A percentile compares a stretch with the other conserved stretches of the same genome.
These are phyloP conservation scores for Aspergillus ostianus DNA, from an alignment of 495 filamentous ascomycete species.

Conservation along the genomic window DNA sequence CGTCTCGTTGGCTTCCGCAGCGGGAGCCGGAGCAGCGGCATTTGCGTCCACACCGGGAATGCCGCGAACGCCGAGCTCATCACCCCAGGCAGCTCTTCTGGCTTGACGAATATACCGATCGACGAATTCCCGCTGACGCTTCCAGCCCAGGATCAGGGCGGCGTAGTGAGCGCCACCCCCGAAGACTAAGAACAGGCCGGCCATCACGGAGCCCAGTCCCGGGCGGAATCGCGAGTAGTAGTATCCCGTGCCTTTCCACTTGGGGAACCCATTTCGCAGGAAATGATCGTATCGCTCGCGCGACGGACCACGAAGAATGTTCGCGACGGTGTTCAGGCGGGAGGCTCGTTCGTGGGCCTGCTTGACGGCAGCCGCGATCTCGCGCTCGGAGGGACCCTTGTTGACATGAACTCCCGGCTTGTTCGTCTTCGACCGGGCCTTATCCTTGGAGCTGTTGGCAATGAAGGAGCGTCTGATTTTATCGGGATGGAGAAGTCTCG, in stretches of 20 bases:
- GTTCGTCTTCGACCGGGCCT: constrained; percentile 50
- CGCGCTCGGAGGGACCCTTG: constrained; percentile 66
- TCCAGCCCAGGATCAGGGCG: constrained; percentile 78
- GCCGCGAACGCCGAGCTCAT: constrained; percentile 62
- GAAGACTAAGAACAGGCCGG: constrained; percentile 79
- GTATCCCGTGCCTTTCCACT: constrained; percentile 96
- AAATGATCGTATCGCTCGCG: constrained; percentile 96
- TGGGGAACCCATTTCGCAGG: constrained; percentile 88
- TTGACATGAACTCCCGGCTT: constrained; percentile 64
- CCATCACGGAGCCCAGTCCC: constrained; percentile 77
- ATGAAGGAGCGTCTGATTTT: constrained; percentile 85
- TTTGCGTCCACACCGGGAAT: constrained; percentile 63
- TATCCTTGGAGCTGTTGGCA: constrained; percentile 66
- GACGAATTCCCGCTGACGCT: constrained; percentile 85
- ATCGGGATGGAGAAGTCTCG: constrained; percentile 81
- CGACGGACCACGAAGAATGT: constrained; percentile 74
- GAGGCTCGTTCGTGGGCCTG: constrained; percentile 75
- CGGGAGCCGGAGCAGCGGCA: constrained; percentile 34
- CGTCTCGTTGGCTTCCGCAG: constrained; percentile 37
- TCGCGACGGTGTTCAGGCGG: constrained; percentile 76
- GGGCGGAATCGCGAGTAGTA: constrained; percentile 94
- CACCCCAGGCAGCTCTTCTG: constrained; percentile 83
- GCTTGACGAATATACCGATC: constrained; percentile 89
- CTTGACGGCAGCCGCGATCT: constrained; percentile 74
- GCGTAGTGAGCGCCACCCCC: constrained; percentile 85